Conservation (phyloP, 306 rosid species). For the Quercus parvula region DNA sequence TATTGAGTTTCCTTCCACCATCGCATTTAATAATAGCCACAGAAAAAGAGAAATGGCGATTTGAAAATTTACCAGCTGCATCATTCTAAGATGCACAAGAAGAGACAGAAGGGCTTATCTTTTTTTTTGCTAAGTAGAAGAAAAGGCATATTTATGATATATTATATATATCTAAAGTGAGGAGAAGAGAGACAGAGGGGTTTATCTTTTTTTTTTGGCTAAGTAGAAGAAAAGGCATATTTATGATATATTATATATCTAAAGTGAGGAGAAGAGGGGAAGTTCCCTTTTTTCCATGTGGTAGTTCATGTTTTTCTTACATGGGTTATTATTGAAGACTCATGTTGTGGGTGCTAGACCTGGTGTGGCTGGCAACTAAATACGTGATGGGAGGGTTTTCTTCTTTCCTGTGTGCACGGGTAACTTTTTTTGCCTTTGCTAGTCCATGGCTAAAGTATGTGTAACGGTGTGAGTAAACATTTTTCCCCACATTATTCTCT, state of each 20-base stretch:
- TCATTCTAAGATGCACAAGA: slow-evolving; percentile 3
- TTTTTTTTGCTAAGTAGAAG: too few species aligned
- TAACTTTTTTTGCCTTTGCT: neutral
- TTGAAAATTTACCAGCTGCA: slow-evolving; percentile 1
- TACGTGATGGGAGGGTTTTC: slow-evolving; percentile 10
- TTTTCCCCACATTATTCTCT: neutral
- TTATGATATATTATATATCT: neutral
- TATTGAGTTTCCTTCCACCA: slow-evolving; percentile 9
- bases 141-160: too few species aligned
- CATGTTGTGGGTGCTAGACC: slow-evolving; percentile 1
- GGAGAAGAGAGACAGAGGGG: neutral
- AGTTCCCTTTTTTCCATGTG: neutral
- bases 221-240: too few species aligned
- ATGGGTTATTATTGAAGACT: slow-evolving; percentile 1
- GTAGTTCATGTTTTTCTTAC: slow-evolving; percentile 40
- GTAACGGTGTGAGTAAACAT: neutral
- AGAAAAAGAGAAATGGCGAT: slow-evolving; percentile 1
- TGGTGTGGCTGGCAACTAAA: slow-evolving; percentile 7
- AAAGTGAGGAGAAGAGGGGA: neutral
- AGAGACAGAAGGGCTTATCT: neutral
- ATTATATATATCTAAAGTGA: neutral
- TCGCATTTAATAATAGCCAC: neutral
- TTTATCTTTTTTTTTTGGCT: too few species aligned
- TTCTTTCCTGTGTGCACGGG: neutral
- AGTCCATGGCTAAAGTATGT: slow-evolving; percentile 3